Conservation (phyloP, 2,329 filamentous ascomycete species). For the Pestalotiopsis sp. region DNA sequence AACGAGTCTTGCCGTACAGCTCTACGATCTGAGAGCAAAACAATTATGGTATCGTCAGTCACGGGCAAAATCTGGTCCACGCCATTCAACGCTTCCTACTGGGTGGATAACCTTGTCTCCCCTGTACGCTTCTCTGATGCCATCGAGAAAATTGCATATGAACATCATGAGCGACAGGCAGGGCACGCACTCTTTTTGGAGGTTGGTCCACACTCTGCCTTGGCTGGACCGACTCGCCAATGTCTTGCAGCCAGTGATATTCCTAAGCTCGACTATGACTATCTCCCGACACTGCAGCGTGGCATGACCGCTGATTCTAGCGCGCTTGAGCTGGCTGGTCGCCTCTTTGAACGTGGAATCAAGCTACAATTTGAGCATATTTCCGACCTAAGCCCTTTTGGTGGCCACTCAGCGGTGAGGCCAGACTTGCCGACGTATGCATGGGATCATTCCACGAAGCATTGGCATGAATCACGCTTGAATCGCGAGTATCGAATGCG, state of each 20-base stretch:
- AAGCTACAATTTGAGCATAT: not conserved
- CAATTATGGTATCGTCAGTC: conserved; percentile 3
- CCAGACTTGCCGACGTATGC: conserved; percentile 15
- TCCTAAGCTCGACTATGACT: not conserved
- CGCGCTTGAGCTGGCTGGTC: not conserved
- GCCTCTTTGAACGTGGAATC: not conserved
- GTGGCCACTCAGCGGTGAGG: not conserved
- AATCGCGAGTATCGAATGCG: conserved; percentile 2
- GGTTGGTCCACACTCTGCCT: conserved; percentile 31
- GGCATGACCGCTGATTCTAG: not conserved
- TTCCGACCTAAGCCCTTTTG: not conserved
- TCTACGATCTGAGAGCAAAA: not conserved
- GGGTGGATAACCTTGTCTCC: conserved; percentile 35
- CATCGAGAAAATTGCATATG: conserved; percentile 11
- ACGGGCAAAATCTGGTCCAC: not conserved
- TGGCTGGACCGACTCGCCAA: conserved; percentile 32
- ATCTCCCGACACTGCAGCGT: not conserved
- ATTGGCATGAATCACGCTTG: conserved; percentile 18
- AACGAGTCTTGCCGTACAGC: not conserved
- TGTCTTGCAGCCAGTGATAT: conserved; percentile 26
- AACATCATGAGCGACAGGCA: not conserved
- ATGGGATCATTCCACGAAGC: conserved; percentile 21
- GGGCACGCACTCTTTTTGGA: conserved; percentile 15
- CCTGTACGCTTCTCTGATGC: conserved; percentile 38
- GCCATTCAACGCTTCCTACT: conserved; percentile 31